Evolutionary conservation across 148 eudicot species (phyloP).

Genomic region (Chenopodium formosanum): DNA sequence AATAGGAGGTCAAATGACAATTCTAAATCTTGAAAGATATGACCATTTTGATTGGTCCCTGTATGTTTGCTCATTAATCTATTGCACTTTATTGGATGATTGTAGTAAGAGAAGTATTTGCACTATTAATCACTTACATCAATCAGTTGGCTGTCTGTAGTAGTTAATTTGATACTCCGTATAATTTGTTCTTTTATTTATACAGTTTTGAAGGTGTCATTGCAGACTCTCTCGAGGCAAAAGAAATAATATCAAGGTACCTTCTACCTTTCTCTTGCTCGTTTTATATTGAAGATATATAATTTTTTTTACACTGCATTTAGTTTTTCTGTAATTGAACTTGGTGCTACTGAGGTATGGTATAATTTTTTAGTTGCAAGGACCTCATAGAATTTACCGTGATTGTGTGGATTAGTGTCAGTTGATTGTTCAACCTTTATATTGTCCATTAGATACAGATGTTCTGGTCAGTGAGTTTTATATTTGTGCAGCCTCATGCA

Average conservation of each 20-base stretch:
- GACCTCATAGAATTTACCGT: background rate
- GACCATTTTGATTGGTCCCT: conserved; percentile 81
- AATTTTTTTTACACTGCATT: background rate
- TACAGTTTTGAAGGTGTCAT: conserved; percentile 87
- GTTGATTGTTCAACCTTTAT: background rate
- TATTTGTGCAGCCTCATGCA: conserved; percentile 99
- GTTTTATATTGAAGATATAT: background rate
- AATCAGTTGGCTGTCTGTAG: background rate
- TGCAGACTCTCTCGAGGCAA: conserved; percentile 79
- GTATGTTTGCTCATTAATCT: conserved; percentile 59
- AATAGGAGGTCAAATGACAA: conserved; percentile 68
- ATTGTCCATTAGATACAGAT: conserved; percentile 18
- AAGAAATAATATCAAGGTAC: conserved; percentile 74
- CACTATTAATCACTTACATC: conserved; percentile 13
- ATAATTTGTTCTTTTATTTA: conserved; percentile 23
- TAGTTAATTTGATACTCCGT: conserved; percentile 12
- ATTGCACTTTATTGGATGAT: conserved; percentile 31
- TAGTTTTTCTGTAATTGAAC: background rate
- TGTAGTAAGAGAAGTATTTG: conserved; percentile 13
- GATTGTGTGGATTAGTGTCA: background rate
- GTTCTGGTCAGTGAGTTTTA: conserved; percentile 62
- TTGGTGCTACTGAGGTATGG: background rate
- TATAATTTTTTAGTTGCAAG: background rate
- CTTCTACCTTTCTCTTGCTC: background rate
- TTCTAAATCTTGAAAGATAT: conserved; percentile 59